Evolutionary conservation across 2,329 filamentous ascomycete genomes (phyloP).

Genomic region (Raffaelea deltoideospora): DNA sequence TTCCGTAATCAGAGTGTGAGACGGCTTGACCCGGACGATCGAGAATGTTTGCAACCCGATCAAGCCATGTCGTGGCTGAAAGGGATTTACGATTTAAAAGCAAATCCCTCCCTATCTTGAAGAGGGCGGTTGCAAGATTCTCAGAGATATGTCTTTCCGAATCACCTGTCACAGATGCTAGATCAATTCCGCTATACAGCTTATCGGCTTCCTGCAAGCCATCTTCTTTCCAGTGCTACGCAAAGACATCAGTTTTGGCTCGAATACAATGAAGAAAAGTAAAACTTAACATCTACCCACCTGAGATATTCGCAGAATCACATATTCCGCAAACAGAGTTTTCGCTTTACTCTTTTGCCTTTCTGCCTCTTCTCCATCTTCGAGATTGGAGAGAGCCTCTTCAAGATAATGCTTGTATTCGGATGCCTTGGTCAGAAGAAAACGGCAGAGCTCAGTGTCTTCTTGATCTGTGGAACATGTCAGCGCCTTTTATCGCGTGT

Average conservation of each 20-base stretch:
- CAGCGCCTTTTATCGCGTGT: neutral
- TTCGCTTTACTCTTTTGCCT: conserved; percentile 8
- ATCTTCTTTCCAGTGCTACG: conserved; percentile 48
- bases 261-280: neutral
- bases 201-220: conserved; percentile 64
- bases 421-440: conserved; percentile 49
- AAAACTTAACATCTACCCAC: conserved; percentile 27
- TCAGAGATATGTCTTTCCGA: conserved; percentile 39
- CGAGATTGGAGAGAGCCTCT: conserved; percentile 12
- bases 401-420: conserved; percentile 26
- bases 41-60: conserved; percentile 47
- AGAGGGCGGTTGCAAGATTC: conserved; percentile 50
- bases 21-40: conserved; percentile 36
- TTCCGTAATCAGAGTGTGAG: conserved; percentile 32
- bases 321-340: conserved; percentile 43
- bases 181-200: conserved; percentile 44
- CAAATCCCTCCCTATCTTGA: conserved; percentile 53
- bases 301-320: conserved; percentile 48
- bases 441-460: conserved; percentile 41
- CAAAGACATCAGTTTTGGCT: no score
- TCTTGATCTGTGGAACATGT: conserved; percentile 22
- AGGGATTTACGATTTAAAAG: conserved; percentile 33
- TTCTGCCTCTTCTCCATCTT: conserved; percentile 13
- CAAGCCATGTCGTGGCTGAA: conserved; percentile 56
- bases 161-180: conserved; percentile 21